Evolutionary conservation across 2,329 filamentous ascomycete species (phyloP), one percentile per base, ranked within the genome.

Genomic region (Neofusicoccum sp.): DNA sequence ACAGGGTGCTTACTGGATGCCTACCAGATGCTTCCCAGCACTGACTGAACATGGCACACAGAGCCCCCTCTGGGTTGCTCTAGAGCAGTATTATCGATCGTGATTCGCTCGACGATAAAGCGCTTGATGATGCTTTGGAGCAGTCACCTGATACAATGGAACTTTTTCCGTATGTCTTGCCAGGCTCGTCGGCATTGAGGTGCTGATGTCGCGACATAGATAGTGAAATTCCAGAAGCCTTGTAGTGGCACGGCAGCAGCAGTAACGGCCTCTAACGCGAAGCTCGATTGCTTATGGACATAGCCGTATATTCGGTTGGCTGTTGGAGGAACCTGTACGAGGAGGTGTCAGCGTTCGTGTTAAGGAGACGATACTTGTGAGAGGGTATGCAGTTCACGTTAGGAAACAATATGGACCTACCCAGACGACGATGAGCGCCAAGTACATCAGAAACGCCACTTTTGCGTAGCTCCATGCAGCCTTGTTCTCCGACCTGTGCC

Each of bases 221-320:
- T 91, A 61, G 89, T 73, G n/a, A 87, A 84, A 71, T 95, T 96
- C 90, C 90, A 93, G 68, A 92, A 89, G 0, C 91, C 91, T 71
- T 96, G 90, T 0, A 93, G 80, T 0, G 91, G 90, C 7, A 96
- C 80, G 0, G 93, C 90, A 40, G 91, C 82, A 0, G 88, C 86
- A 24, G 88, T 87, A 65, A 87, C 84, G 65, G 88, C 86, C 67
- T 90, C 86, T 20, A 95, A 82, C 0, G 81, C 77, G 28, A 86
- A 81, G 5, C 79, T 66, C 1, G 69, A 31, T 5, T 66, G 62
- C 6, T 65, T 63, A 28, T 82, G 75, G 0, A 80, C 76, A 67
- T 88, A 79, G 3, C 85, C 85, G 73, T 89, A 92, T n/a, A 93
- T 82, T 8, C 91, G 83, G 71, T 96, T 95, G 63, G 88, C 83